A percentile compares a stretch with the other conserved stretches of the same genome.
Evolutionary conservation across 371 early-diverging fungal genomes (phyloP).

Genomic region (Saksenaea vasiformis): DNA sequence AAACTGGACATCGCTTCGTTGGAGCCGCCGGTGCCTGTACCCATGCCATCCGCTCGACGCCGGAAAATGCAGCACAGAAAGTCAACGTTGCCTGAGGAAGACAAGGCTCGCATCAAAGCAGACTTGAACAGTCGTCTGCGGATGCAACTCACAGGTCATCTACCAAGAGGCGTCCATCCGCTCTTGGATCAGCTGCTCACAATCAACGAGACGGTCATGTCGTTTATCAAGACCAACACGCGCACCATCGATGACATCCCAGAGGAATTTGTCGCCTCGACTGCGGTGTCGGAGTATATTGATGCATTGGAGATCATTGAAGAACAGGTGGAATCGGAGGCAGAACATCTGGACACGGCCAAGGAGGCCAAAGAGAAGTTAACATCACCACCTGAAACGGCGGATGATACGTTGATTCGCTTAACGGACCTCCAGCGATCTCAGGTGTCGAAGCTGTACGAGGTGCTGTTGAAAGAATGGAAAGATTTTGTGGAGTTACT

Average conservation of each 20-base stretch:
- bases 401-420: constrained; percentile 37
- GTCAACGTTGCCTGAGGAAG: constrained; percentile 43
- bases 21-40: constrained; percentile 38
- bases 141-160: constrained; percentile 50
- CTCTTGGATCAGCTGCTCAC: constrained; percentile 41
- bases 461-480: constrained; percentile 40
- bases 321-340: constrained; percentile 31
- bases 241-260: constrained; percentile 45
- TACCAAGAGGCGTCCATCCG: constrained; percentile 50
- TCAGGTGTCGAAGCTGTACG: constrained; percentile 35
- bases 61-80: constrained; percentile 29
- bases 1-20: constrained; percentile 4
- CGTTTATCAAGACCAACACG: constrained; percentile 42
- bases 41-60: constrained; percentile 36
- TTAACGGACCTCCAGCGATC: constrained; percentile 43
- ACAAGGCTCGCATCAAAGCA: constrained; percentile 46
- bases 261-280: constrained; percentile 34
- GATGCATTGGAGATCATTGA: constrained; percentile 44
- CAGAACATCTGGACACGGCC: constrained; percentile 30
- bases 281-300: constrained; percentile 34
- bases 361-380: constrained; percentile 29
- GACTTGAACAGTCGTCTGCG: constrained; percentile 42
- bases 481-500: constrained; percentile 34
- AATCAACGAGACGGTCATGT: constrained; percentile 41
- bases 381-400: constrained; percentile 35